These are phyloP conservation scores for Citeromyces nyonsensis DNA, from an alignment of 805 yeast genomes.

Conservation along the genomic window DNA sequence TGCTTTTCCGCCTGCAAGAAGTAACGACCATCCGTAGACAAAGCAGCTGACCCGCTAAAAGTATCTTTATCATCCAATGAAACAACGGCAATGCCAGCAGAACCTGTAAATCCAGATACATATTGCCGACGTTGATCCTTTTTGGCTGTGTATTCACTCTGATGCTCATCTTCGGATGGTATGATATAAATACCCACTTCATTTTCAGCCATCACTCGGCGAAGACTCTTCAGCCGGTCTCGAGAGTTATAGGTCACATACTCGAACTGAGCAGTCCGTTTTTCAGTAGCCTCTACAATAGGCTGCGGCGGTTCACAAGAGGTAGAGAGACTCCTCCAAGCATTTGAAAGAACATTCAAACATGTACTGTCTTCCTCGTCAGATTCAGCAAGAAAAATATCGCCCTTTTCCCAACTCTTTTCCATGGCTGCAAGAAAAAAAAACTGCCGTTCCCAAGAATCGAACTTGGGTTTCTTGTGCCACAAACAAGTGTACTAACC, in stretches of 20 bases:
- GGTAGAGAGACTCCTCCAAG: too few species aligned
- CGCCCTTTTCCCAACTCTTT: too few species aligned
- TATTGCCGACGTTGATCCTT: slow-evolving; percentile 40
- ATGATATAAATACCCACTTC: slow-evolving; percentile 41
- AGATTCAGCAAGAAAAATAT: too few species aligned
- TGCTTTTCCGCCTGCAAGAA: slow-evolving; percentile 82
- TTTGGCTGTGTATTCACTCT: slow-evolving; percentile 40
- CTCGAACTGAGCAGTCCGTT: too few species aligned
- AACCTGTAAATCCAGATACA: slow-evolving; percentile 44
- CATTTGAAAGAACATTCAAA: too few species aligned
- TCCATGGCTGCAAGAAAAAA: neutral
- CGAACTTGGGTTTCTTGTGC: slow-evolving; percentile 1
- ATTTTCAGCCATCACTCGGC: slow-evolving; percentile 26
- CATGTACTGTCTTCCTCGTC: too few species aligned
- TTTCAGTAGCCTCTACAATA: too few species aligned
- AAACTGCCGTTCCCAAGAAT: slow-evolving; percentile 1
- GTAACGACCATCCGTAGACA: slow-evolving; percentile 92
- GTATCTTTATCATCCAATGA: slow-evolving; percentile 15
- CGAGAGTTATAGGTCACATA: slow-evolving; percentile 11
- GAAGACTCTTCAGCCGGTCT: slow-evolving; percentile 19
- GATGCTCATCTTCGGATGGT: slow-evolving; percentile 52
- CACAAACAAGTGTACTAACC: slow-evolving; percentile 1
- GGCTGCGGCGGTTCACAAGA: too few species aligned
- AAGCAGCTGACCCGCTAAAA: slow-evolving; percentile 51
- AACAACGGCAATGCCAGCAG: slow-evolving; percentile 45